Evolutionary conservation across 2,329 filamentous ascomycete species (phyloP), one percentile per base, ranked within the genome.

Genomic region (Cyphellophora attinorum): DNA sequence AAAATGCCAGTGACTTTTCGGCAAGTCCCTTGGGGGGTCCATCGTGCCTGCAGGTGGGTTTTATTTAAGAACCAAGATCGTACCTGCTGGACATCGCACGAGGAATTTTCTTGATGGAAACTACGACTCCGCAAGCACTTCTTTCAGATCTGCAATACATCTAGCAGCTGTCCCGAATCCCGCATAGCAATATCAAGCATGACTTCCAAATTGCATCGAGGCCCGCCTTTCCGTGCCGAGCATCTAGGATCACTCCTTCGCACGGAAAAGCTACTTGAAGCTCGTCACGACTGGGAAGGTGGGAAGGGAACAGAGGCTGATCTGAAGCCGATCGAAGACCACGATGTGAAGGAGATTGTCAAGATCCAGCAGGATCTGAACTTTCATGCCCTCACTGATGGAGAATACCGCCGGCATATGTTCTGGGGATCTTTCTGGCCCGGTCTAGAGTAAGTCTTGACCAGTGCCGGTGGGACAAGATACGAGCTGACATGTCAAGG

Each of bases 211-310:
- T 34, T 33, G 8, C 40, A 42, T 37, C 29, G 37, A 18, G 31
- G 37, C 13, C 71, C 74, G 28, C 79, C 76, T 33, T 84, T 81
- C 59, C 72, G 81, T 52, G 77, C 78, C 41, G 80, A 85, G 58
- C 80, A 84, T 47, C 69, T 82, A 38, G 80, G 80, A 33, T 83
- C 79, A 12, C 65, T 84, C 23, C 70, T 83, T 38, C 76, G 80
- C 15, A 78, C 80, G 1, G 56, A 72, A 31, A 60, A 69, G 34
- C 68, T 85, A 15, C 64, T 81, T n/a, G 62, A 72, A 27, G 71
- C 72, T 33, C 68, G 80, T 55, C 61, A 68, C 45, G 55, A 70
- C 53, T 57, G 67, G 41, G 65, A 78, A 44, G 70, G 74, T 35
- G 72, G 73, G 38, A 61, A 71, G 45, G 54, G 68, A 27, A 59